Base-by-base conservation (phyloP, 768 basidiomycete genomes). In the Mycena galericulata region DNA sequence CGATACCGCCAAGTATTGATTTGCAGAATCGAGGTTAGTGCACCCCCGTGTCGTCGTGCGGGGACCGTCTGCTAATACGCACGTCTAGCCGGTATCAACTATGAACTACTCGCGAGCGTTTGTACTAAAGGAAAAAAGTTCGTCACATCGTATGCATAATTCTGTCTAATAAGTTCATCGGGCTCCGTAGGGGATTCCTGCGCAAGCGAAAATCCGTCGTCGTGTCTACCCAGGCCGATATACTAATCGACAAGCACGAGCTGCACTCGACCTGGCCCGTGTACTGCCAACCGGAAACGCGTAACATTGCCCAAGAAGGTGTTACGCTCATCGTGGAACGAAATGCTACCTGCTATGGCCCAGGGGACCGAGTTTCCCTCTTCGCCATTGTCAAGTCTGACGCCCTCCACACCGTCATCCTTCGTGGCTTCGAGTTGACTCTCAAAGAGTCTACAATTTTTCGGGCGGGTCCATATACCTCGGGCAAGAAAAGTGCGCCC, bases 201-300 rank as follows among this genome's bases (percentile, higher is more conserved):
- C 93, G 94, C 38, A 90, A 92, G 69, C 90, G 92, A 72, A 92
- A 93, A 74, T 87, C 91, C 1, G 83, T 87, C 24, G 86, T 93
- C 46, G 79, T 89, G 32, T 88, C 90, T n/a, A 87, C 90, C 15
- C 84, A 88, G 22, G 88, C 92, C 36, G 82, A 86, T 15, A 91
- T 98, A 49, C 88, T 90, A 69, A 94, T 98, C 73, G 93, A 95
- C 83, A 98, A 97, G 78, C 96, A 97, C 75, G 96, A 97, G 71
- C 82, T 97, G 9, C 96, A 97, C 75, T 92, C 95, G 5, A 91
- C 94, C 1, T 98, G 96, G 96, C 96, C 96, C 3, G 87, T 97
- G 32, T 97, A 95, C 75, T 88, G 87, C 54, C 92, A 95, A 75
- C 87, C 87, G 14, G 93, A 95, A 73, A 85, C 85, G 36, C 91